These are phyloP conservation scores for Vanderwaltozyma verrucispora DNA, from an alignment of 805 yeast genomes.

Conservation along the genomic window DNA sequence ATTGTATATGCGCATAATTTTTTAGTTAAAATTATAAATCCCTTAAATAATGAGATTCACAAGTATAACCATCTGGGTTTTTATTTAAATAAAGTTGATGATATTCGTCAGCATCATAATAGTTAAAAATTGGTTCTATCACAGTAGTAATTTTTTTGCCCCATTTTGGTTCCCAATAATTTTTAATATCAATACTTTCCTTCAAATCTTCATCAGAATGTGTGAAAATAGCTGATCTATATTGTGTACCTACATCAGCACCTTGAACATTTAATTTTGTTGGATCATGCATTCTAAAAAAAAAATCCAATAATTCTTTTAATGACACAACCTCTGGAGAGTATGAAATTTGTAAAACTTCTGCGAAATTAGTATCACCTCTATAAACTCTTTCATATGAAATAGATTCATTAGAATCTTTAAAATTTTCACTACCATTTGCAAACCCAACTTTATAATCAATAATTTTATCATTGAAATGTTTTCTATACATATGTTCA, in stretches of 20 bases:
- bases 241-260: conserved; percentile 81
- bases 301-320: conserved; percentile 63
- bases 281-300: conserved; percentile 91
- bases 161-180: conserved; percentile 61
- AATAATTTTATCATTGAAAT: conserved; percentile 48
- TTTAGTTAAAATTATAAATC: conserved; percentile 10
- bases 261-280: conserved; percentile 80
- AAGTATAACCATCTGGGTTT: conserved; percentile 81
- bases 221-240: conserved; percentile 72
- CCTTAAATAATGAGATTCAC: conserved; percentile 82
- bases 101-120: conserved; percentile 93
- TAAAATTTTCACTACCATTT: conserved; percentile 51
- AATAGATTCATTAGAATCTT: conserved; percentile 28
- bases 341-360: conserved; percentile 71
- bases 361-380: conserved; percentile 71
- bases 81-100: conserved; percentile 75
- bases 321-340: conserved; percentile 57
- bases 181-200: conserved; percentile 37
- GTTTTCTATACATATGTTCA: conserved; percentile 69
- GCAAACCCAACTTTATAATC: conserved; percentile 87
- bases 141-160: conserved; percentile 55
- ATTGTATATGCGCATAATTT: neutral
- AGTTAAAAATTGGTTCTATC: conserved; percentile 55
- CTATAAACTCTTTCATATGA: conserved; percentile 64
- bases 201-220: conserved; percentile 38